Base-by-base conservation (phyloP, 2,329 filamentous ascomycete species). In the Colletotrichum liaoningense region DNA sequence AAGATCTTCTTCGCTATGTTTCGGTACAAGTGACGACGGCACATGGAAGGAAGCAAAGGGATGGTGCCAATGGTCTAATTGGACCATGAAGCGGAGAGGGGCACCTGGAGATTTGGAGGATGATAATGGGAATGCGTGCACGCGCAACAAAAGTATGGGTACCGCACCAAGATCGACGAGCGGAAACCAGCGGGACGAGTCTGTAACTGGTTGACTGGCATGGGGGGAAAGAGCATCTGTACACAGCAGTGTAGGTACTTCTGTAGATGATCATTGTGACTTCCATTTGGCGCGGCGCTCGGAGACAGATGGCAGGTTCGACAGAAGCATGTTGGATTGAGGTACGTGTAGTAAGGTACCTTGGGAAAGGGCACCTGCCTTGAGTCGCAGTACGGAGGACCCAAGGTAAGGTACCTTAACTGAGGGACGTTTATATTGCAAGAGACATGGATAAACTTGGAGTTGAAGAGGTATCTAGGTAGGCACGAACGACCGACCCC, bases 151-250 rank as follows among this genome's bases (percentile, higher is more conserved):
- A 22, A 49, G 19, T 49, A 49, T 22, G 42, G 42, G 19, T 49
- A 52, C 16, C 24, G 12, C 26, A 56, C 56, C 3, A 46, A 58
- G 74, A 75, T 74, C 69, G 69, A 28, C 73, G 62, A 66, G 59
- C 69, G 74, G 65, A 69, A 71, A 71, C 59, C 58, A 73, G 60
- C 49, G 63, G 67, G 71, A 71, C 70, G 60, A 68, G 11, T 58
- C 68, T 58, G 69, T 54, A 73, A 33, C 57, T 49, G 55, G 64
- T 35, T 35, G 33, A 35, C 11, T 35, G 9, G 30, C n/a, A 22
- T 19, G 42, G 16, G 19, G 26, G n/a, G 28, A 49, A 35, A 46
- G 38, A 24, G 35, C 38, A 42, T 42, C 16, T 19, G 38, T 19
- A 35, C 33, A 35, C 11, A 35, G 4, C 11, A 35, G 33, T 35